These are phyloP conservation scores for Volvox reticuliferus DNA, from an alignment of 139 green algal species.

Conservation along the genomic window DNA sequence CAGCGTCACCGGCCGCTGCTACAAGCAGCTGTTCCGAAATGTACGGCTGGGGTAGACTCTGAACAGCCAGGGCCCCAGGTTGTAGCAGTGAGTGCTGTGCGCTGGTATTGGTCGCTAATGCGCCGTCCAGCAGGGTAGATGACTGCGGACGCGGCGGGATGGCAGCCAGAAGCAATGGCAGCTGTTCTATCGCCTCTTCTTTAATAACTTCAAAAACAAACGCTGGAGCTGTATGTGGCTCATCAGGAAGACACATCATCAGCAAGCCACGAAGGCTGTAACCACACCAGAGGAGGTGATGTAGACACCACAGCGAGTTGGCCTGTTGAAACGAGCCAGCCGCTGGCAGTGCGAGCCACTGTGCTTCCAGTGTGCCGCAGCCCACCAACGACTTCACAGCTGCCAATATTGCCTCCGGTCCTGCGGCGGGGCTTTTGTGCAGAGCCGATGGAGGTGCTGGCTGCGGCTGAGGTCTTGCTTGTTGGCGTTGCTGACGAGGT, in stretches of 20 bases:
- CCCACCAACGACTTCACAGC: neutral
- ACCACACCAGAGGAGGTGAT: slow-evolving; percentile 45
- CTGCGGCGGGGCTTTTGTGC: neutral
- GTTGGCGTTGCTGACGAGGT: neutral
- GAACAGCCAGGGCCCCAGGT: neutral
- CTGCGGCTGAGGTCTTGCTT: too few species aligned
- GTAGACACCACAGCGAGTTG: slow-evolving; percentile 26
- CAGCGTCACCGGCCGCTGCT: neutral
- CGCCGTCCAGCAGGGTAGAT: too few species aligned
- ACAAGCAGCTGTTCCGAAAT: slow-evolving; percentile 6
- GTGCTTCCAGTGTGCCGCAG: neutral
- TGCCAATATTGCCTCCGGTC: neutral
- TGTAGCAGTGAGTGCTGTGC: neutral
- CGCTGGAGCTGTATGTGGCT: neutral
- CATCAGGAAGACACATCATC: neutral
- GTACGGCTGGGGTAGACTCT: neutral
- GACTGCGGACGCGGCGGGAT: neutral
- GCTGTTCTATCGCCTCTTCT: slow-evolving; percentile 34
- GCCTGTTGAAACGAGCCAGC: neutral
- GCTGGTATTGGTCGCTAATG: neutral
- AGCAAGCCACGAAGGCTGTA: slow-evolving; percentile 43
- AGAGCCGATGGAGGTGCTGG: neutral
- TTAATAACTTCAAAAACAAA: slow-evolving; percentile 39
- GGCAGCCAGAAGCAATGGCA: slow-evolving; percentile 12
- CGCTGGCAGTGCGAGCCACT: slow-evolving; percentile 30